phyloP scores from a whole-genome alignment of 306 rosid genomes.

The Benincasa hispida region DNA sequence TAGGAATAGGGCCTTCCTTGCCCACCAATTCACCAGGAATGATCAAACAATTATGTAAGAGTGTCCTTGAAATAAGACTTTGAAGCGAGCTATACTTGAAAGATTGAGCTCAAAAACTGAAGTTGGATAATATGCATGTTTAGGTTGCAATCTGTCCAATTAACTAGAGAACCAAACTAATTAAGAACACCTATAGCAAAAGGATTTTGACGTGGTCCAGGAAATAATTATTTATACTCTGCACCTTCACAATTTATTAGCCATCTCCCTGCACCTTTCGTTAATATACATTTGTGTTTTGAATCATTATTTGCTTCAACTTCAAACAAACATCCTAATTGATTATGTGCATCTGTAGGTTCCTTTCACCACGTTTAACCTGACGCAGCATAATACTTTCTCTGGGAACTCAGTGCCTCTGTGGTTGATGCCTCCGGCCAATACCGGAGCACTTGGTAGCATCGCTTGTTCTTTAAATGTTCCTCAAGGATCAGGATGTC shows the following conservation, averaged over 20 bases:
- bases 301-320: not conserved
- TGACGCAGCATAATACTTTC: conserved; percentile 70
- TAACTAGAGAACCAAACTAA: not conserved
- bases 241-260: not conserved
- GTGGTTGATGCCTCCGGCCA: conserved; percentile 37
- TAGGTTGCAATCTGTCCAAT: not conserved
- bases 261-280: conserved; percentile 59
- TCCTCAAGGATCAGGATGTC: conserved; percentile 47
- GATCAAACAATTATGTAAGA: not conserved
- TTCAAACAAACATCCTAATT: not conserved
- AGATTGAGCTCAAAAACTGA: not conserved
- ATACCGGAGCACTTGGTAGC: conserved; percentile 23
- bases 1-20: not conserved
- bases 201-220: not conserved
- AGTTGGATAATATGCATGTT: not conserved
- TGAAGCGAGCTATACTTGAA: not conserved
- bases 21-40: not conserved
- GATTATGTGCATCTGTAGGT: conserved; percentile 38
- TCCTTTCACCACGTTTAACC: conserved; percentile 50
- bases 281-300: conserved; percentile 12
- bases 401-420: conserved; percentile 35
- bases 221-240: not conserved
- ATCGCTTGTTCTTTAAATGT: conserved; percentile 35
- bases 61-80: not conserved
- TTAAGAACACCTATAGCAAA: not conserved